These are phyloP conservation scores for Tuber magnatum DNA, from an alignment of 495 filamentous ascomycete species.

Conservation along the genomic window DNA sequence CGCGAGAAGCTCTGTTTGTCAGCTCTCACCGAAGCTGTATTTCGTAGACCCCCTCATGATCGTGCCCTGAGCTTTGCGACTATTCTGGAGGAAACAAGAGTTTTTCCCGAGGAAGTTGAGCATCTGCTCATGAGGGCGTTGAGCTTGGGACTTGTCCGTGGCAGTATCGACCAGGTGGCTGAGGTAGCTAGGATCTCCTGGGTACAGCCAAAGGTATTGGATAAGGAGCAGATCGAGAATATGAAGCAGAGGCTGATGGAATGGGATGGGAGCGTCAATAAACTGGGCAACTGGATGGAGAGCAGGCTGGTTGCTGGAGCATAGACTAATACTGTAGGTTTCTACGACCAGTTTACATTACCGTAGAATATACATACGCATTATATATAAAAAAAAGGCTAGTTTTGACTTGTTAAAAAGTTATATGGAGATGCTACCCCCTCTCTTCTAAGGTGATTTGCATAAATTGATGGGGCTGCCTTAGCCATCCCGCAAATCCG, in stretches of 20 bases:
- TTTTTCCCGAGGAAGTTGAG: conserved; percentile 83
- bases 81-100: conserved; percentile 87
- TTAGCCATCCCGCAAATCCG: neutral
- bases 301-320: conserved; percentile 26
- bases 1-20: conserved; percentile 96
- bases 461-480: neutral
- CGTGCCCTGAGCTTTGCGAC: conserved; percentile 83
- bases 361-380: neutral
- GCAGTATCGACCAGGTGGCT: conserved; percentile 93
- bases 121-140: conserved; percentile 98
- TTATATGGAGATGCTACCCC: neutral
- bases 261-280: conserved; percentile 92
- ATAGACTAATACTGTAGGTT: conserved; percentile 1
- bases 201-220: conserved; percentile 97
- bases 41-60: conserved; percentile 90
- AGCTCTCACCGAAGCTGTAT: conserved; percentile 91
- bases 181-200: conserved; percentile 91
- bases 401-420: neutral
- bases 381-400: neutral
- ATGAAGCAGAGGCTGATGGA: conserved; percentile 83
- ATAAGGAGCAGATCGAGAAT: conserved; percentile 89
- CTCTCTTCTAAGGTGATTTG: neutral
- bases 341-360: neutral
- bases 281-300: conserved; percentile 45
- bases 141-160: conserved; percentile 78